These are phyloP conservation scores for Penicillium hesseltinei DNA, from an alignment of 2,329 filamentous ascomycete species.

Conservation along the genomic window DNA sequence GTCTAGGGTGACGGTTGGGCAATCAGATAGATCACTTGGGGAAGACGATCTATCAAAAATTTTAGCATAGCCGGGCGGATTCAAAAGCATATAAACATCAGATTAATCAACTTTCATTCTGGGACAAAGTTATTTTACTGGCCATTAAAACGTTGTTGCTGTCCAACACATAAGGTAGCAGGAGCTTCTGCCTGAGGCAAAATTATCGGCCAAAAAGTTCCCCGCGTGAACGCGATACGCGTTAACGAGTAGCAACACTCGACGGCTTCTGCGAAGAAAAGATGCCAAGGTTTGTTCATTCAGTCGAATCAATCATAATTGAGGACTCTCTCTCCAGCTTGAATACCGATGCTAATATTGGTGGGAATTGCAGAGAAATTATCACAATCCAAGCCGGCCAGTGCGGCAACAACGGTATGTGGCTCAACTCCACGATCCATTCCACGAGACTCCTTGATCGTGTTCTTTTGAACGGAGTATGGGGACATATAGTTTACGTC, in stretches of 20 bases:
- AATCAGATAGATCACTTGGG: background rate
- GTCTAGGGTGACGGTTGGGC: background rate
- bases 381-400: slow-evolving; percentile 99
- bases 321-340: background rate
- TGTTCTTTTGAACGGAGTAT: background rate
- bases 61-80: background rate
- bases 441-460: slow-evolving; percentile 16
- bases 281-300: slow-evolving; percentile 39
- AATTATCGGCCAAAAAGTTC: slow-evolving; percentile 26
- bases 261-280: slow-evolving; percentile 30
- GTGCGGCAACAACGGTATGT: slow-evolving; percentile 98
- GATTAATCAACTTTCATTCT: background rate
- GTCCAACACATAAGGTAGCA: slow-evolving; percentile 1
- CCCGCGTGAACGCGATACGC: slow-evolving; percentile 39
- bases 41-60: background rate
- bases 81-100: background rate
- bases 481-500: background rate
- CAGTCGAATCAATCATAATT: background rate
- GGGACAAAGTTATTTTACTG: background rate
- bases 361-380: slow-evolving; percentile 69
- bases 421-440: slow-evolving; percentile 19
- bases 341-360: slow-evolving; percentile 5
- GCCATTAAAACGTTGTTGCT: slow-evolving; percentile 4
- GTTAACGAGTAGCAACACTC: slow-evolving; percentile 27
- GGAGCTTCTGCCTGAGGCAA: slow-evolving; percentile 28